These are phyloP conservation scores for Colletotrichum horii DNA, from an alignment of 2,329 filamentous ascomycete genomes.

Conservation along the genomic window DNA sequence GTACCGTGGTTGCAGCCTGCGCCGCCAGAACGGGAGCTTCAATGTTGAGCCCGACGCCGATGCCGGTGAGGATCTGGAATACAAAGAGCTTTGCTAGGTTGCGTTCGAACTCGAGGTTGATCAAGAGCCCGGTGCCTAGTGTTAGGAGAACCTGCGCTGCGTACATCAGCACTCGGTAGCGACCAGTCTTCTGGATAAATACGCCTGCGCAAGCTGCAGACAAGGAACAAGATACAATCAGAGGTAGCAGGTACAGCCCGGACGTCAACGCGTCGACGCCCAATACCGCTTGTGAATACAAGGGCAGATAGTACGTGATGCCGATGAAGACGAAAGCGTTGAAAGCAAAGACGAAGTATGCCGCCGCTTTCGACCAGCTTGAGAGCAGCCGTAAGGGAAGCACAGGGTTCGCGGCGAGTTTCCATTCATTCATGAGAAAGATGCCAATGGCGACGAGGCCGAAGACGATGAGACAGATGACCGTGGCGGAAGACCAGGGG, in stretches of 20 bases:
- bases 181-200: slow-evolving; percentile 66
- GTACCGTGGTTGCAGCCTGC: slow-evolving; percentile 57
- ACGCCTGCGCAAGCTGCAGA: slow-evolving; percentile 24
- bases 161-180: slow-evolving; percentile 66
- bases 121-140: slow-evolving; percentile 68
- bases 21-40: slow-evolving; percentile 72
- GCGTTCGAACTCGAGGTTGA: slow-evolving; percentile 63
- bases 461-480: slow-evolving; percentile 39
- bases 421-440: slow-evolving; percentile 40
- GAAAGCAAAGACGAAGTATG: slow-evolving; percentile 68
- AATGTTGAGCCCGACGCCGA: slow-evolving; percentile 72
- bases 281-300: slow-evolving; percentile 52
- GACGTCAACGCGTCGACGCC: slow-evolving; percentile 34
- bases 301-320: slow-evolving; percentile 48
- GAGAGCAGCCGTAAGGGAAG: slow-evolving; percentile 50
- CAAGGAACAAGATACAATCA: slow-evolving; percentile 28
- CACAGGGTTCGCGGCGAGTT: slow-evolving; percentile 32
- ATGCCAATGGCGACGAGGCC: slow-evolving; percentile 38
- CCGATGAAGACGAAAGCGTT: slow-evolving; percentile 77
- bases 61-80: slow-evolving; percentile 67
- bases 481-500: slow-evolving; percentile 70
- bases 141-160: slow-evolving; percentile 63
- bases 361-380: slow-evolving; percentile 59
- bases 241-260: slow-evolving; percentile 37
- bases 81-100: slow-evolving; percentile 63